Base-by-base conservation (phyloP, 73 alveolate genomes). In the Paraurostyla sp. region DNA sequence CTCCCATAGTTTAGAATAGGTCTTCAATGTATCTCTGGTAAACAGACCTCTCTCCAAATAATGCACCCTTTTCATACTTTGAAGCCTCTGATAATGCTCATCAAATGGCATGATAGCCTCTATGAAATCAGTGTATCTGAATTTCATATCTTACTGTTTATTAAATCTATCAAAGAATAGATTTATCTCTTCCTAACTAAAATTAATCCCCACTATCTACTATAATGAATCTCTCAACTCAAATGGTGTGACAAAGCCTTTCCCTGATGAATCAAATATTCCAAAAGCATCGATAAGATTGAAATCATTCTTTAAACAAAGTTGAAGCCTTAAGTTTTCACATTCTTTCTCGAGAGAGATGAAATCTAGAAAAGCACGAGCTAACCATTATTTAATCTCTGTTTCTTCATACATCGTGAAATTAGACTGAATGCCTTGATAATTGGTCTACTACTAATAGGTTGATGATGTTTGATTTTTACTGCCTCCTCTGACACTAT, bases 261-360 rank as follows among this genome's bases (percentile, higher is more conserved):
- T 92, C 56, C 95, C 96, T 16, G 85, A 71, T 35, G 49, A 41
- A 85, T 95, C 98, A 59, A 96, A 92, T 18, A 95, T 52, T 76
- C 93, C 91, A 73, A 95, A 96, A 23, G 98, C 97, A 73, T 96
- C 99, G 45, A 91, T 91, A 13, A 95, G 90, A 82, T 93, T 96
- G 90, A 95, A 96, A 75, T 96, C 99, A 4, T 73, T 59, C n/a
- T 92, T 83, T 50, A 80, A 35, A 30, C 95, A 60, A 42, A 96
- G 85, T 23, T 93, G 88, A 4, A 89, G 88, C 83, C 88, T 95
- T 11, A 83, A 65, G 11, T 80, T 57, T 85, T 96, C 99, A 23
- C 85, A 60, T 45, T 91, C 93, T 18, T 49, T 16, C 9, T 78
- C 89, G 4, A 54, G 7, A 29, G 4, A 9, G 27, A 78, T 54